Conservation (phyloP, 306 rosid species). For the Rosa rugosa region DNA sequence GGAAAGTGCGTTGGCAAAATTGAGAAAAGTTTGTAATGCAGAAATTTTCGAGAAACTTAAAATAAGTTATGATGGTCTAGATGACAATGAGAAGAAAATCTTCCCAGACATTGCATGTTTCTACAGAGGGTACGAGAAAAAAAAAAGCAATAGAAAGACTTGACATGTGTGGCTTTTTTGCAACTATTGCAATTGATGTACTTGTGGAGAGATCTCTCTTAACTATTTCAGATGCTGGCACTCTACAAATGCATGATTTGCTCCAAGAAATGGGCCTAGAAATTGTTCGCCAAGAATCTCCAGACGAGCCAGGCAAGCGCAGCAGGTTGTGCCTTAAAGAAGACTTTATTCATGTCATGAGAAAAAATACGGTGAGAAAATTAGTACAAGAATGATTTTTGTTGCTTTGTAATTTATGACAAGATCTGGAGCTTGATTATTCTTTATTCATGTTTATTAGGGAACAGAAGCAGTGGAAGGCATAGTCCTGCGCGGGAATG, state of each 20-base stretch:
- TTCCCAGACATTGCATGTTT: background rate
- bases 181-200: background rate
- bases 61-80: background rate
- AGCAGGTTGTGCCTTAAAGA: background rate
- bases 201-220: conserved; percentile 17
- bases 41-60: background rate
- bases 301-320: background rate
- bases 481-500: background rate
- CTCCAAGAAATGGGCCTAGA: conserved; percentile 12
- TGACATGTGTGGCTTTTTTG: background rate
- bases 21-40: background rate
- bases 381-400: background rate
- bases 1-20: background rate
- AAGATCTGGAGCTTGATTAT: background rate
- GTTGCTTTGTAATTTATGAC: background rate
- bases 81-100: background rate
- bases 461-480: conserved; percentile 22
- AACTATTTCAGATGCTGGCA: background rate
- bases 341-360: background rate
- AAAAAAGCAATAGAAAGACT: background rate
- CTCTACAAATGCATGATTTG: conserved; percentile 28
- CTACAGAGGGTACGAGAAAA: background rate
- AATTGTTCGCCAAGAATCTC: conserved; percentile 14
- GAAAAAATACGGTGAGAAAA: background rate
- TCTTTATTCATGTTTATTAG: background rate